A percentile compares a stretch with the other conserved stretches of the same genome.
phyloP scores from a whole-genome alignment of 768 basidiomycete species.

The Trametes gibbosa region DNA sequence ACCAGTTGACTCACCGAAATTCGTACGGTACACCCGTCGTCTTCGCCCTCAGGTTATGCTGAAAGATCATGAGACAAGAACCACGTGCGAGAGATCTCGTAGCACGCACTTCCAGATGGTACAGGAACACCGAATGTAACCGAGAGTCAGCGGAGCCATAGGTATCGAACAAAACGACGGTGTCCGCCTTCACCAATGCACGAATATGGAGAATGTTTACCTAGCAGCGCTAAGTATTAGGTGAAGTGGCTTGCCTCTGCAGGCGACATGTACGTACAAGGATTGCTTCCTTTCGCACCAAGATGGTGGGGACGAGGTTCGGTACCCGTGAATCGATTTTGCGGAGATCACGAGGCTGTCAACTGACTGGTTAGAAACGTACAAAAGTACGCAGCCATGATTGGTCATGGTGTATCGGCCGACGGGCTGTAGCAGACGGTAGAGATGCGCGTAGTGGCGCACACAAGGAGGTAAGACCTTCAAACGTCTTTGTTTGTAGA shows the following conservation, averaged over 20 bases:
- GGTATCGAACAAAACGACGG: constrained; percentile 89
- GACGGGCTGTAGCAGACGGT: no score
- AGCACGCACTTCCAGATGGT: constrained; percentile 70
- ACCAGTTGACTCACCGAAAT: constrained; percentile 58
- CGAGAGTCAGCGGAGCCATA: constrained; percentile 85
- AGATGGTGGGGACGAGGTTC: constrained; percentile 92
- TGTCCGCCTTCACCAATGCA: constrained; percentile 90
- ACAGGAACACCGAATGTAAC: constrained; percentile 83
- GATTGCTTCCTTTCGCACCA: constrained; percentile 84
- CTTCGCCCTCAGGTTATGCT: constrained; percentile 85
- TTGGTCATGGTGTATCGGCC: neutral
- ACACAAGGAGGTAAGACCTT: no score
- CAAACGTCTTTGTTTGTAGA: no score
- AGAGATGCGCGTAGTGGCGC: neutral
- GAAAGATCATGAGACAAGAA: constrained; percentile 1
- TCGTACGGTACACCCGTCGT: constrained; percentile 76
- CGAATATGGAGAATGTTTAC: constrained; percentile 94
- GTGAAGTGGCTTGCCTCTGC: neutral
- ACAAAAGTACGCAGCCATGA: neutral
- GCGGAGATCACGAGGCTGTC: constrained; percentile 88
- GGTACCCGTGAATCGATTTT: constrained; percentile 95
- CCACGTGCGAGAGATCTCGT: constrained; percentile 1
- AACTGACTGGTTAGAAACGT: constrained; percentile 19
- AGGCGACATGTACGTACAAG: constrained; percentile 50
- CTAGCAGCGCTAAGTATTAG: constrained; percentile 34